These are phyloP conservation scores for Russula lepida DNA, from an alignment of 768 basidiomycete genomes.

Conservation along the genomic window DNA sequence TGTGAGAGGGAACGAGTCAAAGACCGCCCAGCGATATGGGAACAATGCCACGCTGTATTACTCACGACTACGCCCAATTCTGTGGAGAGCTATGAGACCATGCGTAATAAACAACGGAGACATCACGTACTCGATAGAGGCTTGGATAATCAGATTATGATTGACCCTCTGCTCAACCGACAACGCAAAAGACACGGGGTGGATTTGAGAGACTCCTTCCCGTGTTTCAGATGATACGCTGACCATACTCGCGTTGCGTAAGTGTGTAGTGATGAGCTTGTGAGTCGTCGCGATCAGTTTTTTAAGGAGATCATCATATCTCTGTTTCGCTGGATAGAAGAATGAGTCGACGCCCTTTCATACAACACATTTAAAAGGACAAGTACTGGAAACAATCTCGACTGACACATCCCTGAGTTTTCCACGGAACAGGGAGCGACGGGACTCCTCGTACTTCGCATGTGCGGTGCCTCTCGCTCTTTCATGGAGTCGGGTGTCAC, in stretches of 20 bases:
- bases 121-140: background rate
- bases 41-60: background rate
- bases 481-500: background rate
- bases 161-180: background rate
- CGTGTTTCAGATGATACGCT: background rate
- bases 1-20: background rate
- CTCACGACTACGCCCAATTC: conserved; percentile 1
- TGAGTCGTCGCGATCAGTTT: background rate
- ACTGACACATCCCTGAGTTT: background rate
- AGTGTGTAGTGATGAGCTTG: background rate
- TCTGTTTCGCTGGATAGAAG: background rate
- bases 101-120: background rate
- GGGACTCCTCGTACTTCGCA: background rate
- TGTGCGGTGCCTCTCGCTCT: background rate
- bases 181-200: background rate
- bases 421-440: background rate
- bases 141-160: background rate
- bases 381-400: conserved; percentile 4
- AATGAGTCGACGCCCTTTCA: background rate
- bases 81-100: background rate
- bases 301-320: background rate
- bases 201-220: background rate
- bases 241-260: background rate
- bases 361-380: background rate
- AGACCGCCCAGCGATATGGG: background rate